These are phyloP conservation scores for Macaranga tanarius DNA, from an alignment of 441 rosid species.

Conservation along the genomic window DNA sequence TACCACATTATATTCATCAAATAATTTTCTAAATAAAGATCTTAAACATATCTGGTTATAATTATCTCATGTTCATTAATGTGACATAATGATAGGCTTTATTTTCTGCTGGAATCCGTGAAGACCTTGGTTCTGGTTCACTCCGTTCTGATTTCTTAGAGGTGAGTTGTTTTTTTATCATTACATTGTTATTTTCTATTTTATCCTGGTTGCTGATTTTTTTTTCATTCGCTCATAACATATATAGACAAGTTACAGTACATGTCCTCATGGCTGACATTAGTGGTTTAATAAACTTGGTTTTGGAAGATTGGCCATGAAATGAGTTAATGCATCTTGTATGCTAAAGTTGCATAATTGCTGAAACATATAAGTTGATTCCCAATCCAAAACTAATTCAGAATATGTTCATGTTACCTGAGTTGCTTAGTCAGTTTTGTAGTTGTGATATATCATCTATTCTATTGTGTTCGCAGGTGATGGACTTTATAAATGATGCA, in stretches of 20 bases:
- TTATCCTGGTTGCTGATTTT: background rate
- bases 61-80: background rate
- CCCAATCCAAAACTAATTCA: background rate
- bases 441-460: background rate
- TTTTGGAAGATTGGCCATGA: background rate
- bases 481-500: slow-evolving; percentile 98
- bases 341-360: slow-evolving; percentile 5
- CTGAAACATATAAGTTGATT: slow-evolving; percentile 10
- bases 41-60: background rate
- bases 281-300: background rate
- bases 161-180: slow-evolving; percentile 41
- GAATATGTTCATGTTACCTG: background rate
- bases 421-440: slow-evolving; percentile 7
- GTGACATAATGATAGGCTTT: slow-evolving; percentile 42
- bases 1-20: background rate
- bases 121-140: slow-evolving; percentile 40
- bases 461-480: slow-evolving; percentile 50
- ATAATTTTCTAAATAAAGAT: background rate
- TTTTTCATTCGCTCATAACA: background rate
- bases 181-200: background rate
- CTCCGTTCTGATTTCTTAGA: slow-evolving; percentile 70
- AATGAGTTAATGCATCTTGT: background rate
- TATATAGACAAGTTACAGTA: background rate
- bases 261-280: background rate
- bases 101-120: slow-evolving; percentile 46